Base-by-base conservation (phyloP, 768 basidiomycete species). In the Tylopilus cervinicoccineus region DNA sequence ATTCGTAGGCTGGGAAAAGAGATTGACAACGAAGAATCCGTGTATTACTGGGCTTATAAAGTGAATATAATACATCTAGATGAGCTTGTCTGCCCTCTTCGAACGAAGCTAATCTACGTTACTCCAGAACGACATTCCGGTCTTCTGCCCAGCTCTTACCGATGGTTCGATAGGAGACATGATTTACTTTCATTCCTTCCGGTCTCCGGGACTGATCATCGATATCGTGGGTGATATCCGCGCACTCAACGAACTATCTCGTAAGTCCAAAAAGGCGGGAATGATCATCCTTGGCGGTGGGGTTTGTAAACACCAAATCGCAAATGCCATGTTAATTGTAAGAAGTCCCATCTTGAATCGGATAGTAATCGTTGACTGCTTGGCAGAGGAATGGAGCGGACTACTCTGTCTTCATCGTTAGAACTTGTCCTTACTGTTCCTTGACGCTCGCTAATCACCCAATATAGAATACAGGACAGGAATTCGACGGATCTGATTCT, bases 11-110 rank as follows among this genome's bases (percentile, higher is more conserved):
- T 99, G n/a, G 96, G 96, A 24, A 93, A 93, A 67, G 96, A 98
- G 70, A 98, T 99, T 51, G 76, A 96, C 65, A 84, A 97, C 65
- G 96, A 97, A 71, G 88, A 93, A 61, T 95, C 93, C 51, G 91
- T 98, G 48, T 96, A 98, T 63, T 97, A 98, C 65, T 99, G 96
- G 96, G 94, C 94, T 32, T 96, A 93, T 66, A 98, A 96, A 81
- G 96, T 95, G 70, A 77, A 80, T 70, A 60, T 43, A 58, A 52
- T 37, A 47, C 57, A 58, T 62, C 44, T 49, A 33, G 29, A 37
- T 29, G 33, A 47, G 37, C 37, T 33, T 51, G 19, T 27, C 33
- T 53, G 16, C 43, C 58, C 51, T 47, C 42, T 47, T n/a, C 32
- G 28, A 50, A 42, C 37, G 38, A 46, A 53, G 45, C 65, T 70